phyloP scores from a whole-genome alignment of 495 filamentous ascomycete genomes.

The Parmelia sp. region DNA sequence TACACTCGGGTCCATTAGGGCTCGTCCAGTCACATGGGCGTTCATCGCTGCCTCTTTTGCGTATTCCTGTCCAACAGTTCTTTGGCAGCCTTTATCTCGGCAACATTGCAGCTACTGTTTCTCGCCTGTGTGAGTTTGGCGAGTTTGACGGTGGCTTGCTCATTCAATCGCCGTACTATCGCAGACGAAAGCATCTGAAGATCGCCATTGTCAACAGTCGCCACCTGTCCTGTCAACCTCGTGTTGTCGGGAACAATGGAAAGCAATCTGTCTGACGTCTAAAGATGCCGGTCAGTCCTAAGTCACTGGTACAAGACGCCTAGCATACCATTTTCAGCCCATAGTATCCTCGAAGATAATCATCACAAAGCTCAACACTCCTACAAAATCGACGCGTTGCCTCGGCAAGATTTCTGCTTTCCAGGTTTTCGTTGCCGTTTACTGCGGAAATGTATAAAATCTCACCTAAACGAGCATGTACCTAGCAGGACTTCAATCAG shows the following conservation, averaged over 20 bases:
- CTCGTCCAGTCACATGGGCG: neutral
- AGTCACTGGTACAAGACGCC: slow-evolving; percentile 6
- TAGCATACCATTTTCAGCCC: slow-evolving; percentile 70
- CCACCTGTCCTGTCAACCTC: neutral
- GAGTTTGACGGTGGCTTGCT: slow-evolving; percentile 65
- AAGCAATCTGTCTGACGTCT: slow-evolving; percentile 26
- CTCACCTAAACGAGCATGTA: slow-evolving; percentile 85
- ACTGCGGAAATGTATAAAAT: slow-evolving; percentile 61
- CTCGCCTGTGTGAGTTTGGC: slow-evolving; percentile 63
- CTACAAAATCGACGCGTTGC: slow-evolving; percentile 78
- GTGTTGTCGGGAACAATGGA: slow-evolving; percentile 6
- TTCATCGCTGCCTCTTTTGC: slow-evolving; percentile 19
- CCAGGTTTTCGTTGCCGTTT: slow-evolving; percentile 35
- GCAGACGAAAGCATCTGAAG: slow-evolving; percentile 33
- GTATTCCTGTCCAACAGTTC: slow-evolving; percentile 52
- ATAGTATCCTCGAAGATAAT: slow-evolving; percentile 88
- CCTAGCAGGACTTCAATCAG: slow-evolving; percentile 41
- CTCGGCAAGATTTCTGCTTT: slow-evolving; percentile 53
- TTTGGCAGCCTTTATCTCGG: slow-evolving; percentile 71
- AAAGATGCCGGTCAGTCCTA: slow-evolving; percentile 4
- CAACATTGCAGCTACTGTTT: slow-evolving; percentile 60
- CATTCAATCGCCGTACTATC: slow-evolving; percentile 61
- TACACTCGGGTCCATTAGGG: neutral
- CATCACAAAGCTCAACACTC: slow-evolving; percentile 87
- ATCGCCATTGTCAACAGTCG: slow-evolving; percentile 10